Base-by-base conservation (phyloP, 306 rosid species). In the Hippophae rhamnoides region DNA sequence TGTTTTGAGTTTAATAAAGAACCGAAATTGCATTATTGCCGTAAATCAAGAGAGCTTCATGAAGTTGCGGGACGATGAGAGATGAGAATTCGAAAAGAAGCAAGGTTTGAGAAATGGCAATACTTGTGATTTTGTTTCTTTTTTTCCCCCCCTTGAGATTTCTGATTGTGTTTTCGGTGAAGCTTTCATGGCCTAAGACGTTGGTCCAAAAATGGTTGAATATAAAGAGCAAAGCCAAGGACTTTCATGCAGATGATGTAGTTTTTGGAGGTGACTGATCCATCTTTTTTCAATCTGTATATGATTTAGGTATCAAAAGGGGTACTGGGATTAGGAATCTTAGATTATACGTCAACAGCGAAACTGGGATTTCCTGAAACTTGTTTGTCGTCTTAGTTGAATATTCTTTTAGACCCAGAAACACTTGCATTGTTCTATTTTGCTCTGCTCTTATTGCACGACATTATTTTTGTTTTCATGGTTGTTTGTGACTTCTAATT, bases 171-270 rank as follows among this genome's bases (percentile, higher is more conserved):
- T 63, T 71, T 44, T 76, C 63, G 25, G 9, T 80, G 78, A 82
- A 93, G 99, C 84, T 93, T 82, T 88, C 99, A 56, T 93, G 99
- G 99, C 85, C 97, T 41, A 93, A 82, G 83, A 77, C 90, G 45
- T 69, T 93, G 82, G 97, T 93, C 70, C 88, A 82, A 80, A 93
- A 93, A 74, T 93, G 99, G 99, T 84, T 93, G 82, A 93, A 89
- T 48, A 82, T 86, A 68, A 89, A 84, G 83, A 89, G 78, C 83
- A 93, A 93, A 81, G 65, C 79, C 11, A 90, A 93, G 62, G 97
- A 93, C 67, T 93, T 93, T 67, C 85, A 84, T 41, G 89, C 99
- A 4, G 99, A 93, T 72, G 94, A 93, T 64, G 68, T 84, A 46
- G 76, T 74, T 74, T 64, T 45, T 9, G 78, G 66, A 86, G 97